Evolutionary conservation across 768 basidiomycete genomes (phyloP).

Genomic region (Pulveroboletus sp.): DNA sequence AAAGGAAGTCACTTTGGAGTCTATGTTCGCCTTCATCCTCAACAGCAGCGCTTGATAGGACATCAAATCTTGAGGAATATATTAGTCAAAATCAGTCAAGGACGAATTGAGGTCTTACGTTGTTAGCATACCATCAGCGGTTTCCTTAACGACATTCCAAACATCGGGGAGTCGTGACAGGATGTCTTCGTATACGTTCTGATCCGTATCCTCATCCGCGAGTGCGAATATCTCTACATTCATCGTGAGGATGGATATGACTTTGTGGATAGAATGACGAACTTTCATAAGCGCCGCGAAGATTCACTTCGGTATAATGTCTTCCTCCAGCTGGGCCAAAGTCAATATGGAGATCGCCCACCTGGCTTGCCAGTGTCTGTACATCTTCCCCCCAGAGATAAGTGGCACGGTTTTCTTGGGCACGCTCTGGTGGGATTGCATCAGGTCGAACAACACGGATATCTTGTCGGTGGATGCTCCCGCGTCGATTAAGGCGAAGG

Average conservation of each 20-base stretch:
- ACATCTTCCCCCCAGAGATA: constrained; percentile 42
- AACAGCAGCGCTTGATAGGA: constrained; percentile 52
- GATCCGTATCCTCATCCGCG: constrained; percentile 33
- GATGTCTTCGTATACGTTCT: constrained; percentile 41
- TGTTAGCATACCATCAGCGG: constrained; percentile 55
- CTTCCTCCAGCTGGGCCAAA: constrained; percentile 44
- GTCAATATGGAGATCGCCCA: constrained; percentile 30
- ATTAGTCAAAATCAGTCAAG: constrained; percentile 1
- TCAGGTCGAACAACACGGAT: constrained; percentile 24
- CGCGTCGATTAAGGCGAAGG: constrained; percentile 46
- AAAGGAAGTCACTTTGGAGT: constrained; percentile 55
- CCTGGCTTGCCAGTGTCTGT: constrained; percentile 32
- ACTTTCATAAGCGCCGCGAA: constrained; percentile 57
- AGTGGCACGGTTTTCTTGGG: neutral
- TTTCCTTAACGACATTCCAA: constrained; percentile 49
- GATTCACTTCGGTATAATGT: constrained; percentile 44
- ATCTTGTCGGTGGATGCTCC: constrained; percentile 43
- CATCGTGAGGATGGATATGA: constrained; percentile 11
- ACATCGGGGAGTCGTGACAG: constrained; percentile 52
- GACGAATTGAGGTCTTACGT: constrained; percentile 38
- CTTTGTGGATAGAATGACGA: constrained; percentile 16
- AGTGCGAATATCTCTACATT: constrained; percentile 40
- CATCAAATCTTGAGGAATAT: constrained; percentile 49
- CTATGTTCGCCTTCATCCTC: constrained; percentile 43
- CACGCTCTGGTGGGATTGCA: constrained; percentile 7